Conservation (phyloP, 352 stramenopile species). For the Phytophthora melonis region DNA sequence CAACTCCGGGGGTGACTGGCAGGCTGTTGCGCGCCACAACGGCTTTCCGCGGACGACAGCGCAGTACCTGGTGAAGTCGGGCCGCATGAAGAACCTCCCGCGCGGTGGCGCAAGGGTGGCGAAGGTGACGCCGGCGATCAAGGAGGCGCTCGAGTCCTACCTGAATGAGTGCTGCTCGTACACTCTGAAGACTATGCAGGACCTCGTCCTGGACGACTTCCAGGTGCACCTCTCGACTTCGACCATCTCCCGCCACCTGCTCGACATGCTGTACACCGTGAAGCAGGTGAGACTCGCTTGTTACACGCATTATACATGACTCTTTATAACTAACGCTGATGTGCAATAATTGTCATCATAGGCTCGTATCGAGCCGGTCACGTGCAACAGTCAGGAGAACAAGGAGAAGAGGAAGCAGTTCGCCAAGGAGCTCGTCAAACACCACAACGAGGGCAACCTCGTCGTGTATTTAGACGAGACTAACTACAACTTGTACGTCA, state of each 20-base stretch:
- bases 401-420: background rate
- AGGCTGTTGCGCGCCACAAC: background rate
- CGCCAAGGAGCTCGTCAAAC: background rate
- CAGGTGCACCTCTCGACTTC: background rate
- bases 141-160: constrained; percentile 1
- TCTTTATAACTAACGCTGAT: too few relatives aligned
- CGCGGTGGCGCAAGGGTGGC: background rate
- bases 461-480: background rate
- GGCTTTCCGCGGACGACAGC: constrained; percentile 1
- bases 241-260: constrained; percentile 5
- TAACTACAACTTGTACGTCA: background rate
- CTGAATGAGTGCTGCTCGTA: constrained; percentile 13
- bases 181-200: background rate
- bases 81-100: background rate
- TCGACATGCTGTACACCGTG: constrained; percentile 9
- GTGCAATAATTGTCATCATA: background rate
- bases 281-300: constrained; percentile 15
- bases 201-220: background rate
- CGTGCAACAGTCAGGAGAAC: constrained; percentile 20
- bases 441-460: background rate
- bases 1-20: too few relatives aligned
- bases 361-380: background rate
- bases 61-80: background rate
- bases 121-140: constrained; percentile 7
- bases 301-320: too few relatives aligned